Base-by-base conservation (phyloP, 2,329 filamentous ascomycete genomes). In the Celoporthe dispersa region DNA sequence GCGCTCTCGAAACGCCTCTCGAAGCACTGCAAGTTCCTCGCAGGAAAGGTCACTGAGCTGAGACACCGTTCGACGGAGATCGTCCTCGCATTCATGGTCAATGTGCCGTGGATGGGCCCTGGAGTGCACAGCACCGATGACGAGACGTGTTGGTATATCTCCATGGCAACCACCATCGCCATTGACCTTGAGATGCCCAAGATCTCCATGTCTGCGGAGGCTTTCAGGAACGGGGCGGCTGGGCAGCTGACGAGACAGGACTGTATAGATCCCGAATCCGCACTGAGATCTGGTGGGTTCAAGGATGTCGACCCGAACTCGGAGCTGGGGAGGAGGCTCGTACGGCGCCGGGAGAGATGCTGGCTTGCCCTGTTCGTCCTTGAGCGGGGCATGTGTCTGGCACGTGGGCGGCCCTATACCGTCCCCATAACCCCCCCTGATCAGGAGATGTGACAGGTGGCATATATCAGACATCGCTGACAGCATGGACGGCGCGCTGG, bases 361-460 rank as follows among this genome's bases (percentile, higher is more conserved):
- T 93, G 91, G 90, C 84, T 93, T 68, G 88, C 91, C 0, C 79
- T 93, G 1, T 93, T 92, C 76, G 91, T 92, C 0, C 84, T 93
- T 0, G 91, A 93, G 75, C 83, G 91, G 79, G 91, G 91, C 83
- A 90, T 92, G 76, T 92, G 90, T 62, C 79, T 93, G 8, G 91
- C 91, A 0, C 86, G 91, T 68, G 91, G 91, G 8, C 83, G 91
- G 72, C 90, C 85, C 31, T 93, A 91, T 74, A 90, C 89, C 0
- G 86, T 93, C 0, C 91, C 91, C 0, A 83, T 90, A 64, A 91
- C n/a, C n/a, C 85, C n/a, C 87, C 1, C 82, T 92, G 0, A 84
- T 93, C 28, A 87, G 89, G 72, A 86, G 88, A 63, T 92, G 91
- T 73, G 90, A 93, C 73, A 83, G 84, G 9, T 93, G 91, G 91